Percentiles rank a stretch among this genome's conserved stretches.
Conservation (phyloP, 140 eudicot genomes). For the Oenanthe javanica region DNA sequence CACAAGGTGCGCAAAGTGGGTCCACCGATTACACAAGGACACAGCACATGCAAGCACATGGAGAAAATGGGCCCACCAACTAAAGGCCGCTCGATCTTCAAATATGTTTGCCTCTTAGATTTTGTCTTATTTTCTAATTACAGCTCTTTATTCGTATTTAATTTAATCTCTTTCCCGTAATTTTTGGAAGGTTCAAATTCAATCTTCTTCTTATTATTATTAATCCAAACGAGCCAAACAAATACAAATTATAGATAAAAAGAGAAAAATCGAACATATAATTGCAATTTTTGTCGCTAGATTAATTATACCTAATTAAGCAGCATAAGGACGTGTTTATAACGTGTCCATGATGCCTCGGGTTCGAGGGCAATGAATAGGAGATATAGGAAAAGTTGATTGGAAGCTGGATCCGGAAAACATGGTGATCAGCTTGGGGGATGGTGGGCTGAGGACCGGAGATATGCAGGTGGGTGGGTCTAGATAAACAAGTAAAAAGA, state of each 20-base stretch:
- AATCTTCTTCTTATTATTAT: too few relatives aligned
- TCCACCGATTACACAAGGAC: slow-evolving; percentile 28
- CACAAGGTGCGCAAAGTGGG: slow-evolving; percentile 36
- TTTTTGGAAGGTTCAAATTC: neutral
- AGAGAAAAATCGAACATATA: too few relatives aligned
- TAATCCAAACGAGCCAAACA: too few relatives aligned
- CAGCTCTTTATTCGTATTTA: neutral
- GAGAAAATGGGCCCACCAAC: slow-evolving; percentile 48
- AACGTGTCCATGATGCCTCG: neutral
- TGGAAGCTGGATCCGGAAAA: slow-evolving; percentile 35
- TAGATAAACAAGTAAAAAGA: neutral
- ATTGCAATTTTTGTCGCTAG: too few relatives aligned
- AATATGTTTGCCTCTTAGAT: neutral
- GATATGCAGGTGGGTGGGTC: slow-evolving; percentile 4
- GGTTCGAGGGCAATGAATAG: neutral
- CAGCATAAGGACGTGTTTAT: too few relatives aligned
- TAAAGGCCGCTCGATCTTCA: slow-evolving; percentile 6
- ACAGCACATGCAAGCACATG: slow-evolving; percentile 95
- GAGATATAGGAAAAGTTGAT: neutral
- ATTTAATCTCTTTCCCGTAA: neutral
- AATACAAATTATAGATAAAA: too few relatives aligned
- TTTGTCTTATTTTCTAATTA: neutral
- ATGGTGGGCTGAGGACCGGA: slow-evolving; percentile 8
- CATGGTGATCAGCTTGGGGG: slow-evolving; percentile 20
- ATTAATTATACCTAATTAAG: too few relatives aligned